Evolutionary conservation across 148 eudicot genomes (phyloP), one percentile per base, ranked within the genome.

Genomic region (Vaccinium corymbosum): DNA sequence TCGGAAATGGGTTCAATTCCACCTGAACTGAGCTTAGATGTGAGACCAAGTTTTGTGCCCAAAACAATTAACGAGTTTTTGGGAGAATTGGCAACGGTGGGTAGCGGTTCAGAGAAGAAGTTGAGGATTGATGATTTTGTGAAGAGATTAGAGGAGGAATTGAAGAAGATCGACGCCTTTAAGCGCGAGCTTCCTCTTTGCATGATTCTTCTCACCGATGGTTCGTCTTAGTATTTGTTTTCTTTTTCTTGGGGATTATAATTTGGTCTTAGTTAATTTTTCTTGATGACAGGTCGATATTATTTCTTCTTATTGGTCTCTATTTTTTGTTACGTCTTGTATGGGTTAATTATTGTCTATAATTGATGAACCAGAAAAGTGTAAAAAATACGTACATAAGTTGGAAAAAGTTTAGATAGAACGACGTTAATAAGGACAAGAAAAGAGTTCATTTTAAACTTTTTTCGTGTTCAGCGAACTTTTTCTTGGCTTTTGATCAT

Each of bases 111-210:
- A 0, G 88, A 90, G 76, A 92, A 84, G 85, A 38, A 86, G 7
- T 6, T 74, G n/a, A 89, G 82, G 85, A 66, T 91, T 7, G 91
- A 95, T 71, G 89, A 86, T 42, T 91, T 90, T 89, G 78, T 90
- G 8, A 70, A 42, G 29, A 83, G 88, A 64, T 90, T 95, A 8
- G 89, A 92, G 61, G 89, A 88, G 11, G 98, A 95, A 86, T 78
- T 88, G 85, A 84, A 79, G 38, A 91, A 91, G 90, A 93, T 95
- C 89, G 89, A 88, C 57, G 92, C 90, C 46, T 95, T 95, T 42
- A 87, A 92, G 76, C 89, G 93, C 25, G 93, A 95, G 79, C 92
- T 95, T 8, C 98, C 98, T 78, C 91, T 93, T 56, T 90, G 81
- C 89, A 88, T 91, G 92, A 85, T 89, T 70, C 91, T 95, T 74